phyloP scores from a whole-genome alignment of 257 asterid species.

The Solanum paucissectum region DNA sequence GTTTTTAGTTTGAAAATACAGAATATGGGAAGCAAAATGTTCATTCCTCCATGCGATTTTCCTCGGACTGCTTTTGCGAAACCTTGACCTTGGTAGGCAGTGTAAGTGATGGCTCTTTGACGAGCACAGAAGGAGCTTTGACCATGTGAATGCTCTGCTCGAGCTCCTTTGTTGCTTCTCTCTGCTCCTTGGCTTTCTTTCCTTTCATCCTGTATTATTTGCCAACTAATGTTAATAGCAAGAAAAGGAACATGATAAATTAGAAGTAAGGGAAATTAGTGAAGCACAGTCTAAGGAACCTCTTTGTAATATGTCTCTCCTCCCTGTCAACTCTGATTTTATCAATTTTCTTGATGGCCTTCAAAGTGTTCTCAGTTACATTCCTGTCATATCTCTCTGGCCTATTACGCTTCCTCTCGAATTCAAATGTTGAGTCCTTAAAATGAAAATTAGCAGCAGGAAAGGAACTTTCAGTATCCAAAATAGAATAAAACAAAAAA shows the following conservation, averaged over 20 bases:
- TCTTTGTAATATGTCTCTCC: no score
- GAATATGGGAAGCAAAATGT: neutral
- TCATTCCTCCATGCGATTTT: slow-evolving; percentile 27
- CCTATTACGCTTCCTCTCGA: slow-evolving; percentile 80
- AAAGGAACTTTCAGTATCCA: neutral
- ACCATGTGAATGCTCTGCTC: slow-evolving; percentile 41
- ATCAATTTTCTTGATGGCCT: slow-evolving; percentile 34
- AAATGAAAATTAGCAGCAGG: neutral
- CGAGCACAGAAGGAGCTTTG: slow-evolving; percentile 42
- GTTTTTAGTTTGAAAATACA: neutral
- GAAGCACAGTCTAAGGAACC: no score
- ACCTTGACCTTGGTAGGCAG: slow-evolving; percentile 30
- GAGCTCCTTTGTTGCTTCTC: slow-evolving; percentile 37
- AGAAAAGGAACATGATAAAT: neutral
- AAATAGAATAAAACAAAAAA: neutral
- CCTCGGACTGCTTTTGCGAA: slow-evolving; percentile 1
- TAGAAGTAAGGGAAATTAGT: neutral
- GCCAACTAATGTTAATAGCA: neutral
- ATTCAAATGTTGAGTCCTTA: slow-evolving; percentile 85
- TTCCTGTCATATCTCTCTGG: slow-evolving; percentile 85
- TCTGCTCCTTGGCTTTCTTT: slow-evolving; percentile 32
- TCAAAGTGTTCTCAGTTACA: slow-evolving; percentile 52
- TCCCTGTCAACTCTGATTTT: no score
- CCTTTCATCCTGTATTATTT: slow-evolving; percentile 60
- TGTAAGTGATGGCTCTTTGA: slow-evolving; percentile 33